A percentile compares a stretch with the other conserved stretches of the same genome.
phyloP scores from a whole-genome alignment of 73 alveolate genomes.

The Paramecium caudatum region DNA sequence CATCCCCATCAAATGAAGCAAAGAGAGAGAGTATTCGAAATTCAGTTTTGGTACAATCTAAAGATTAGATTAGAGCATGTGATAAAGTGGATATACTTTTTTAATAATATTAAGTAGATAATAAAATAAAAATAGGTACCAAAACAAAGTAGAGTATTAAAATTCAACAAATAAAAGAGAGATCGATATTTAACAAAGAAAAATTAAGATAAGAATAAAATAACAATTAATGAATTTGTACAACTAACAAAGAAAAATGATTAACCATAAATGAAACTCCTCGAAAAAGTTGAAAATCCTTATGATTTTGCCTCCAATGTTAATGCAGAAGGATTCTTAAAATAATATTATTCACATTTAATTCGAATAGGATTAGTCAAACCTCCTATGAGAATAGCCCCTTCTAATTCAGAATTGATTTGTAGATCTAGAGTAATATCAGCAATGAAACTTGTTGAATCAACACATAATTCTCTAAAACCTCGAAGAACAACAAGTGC shows the following conservation, averaged over 20 bases:
- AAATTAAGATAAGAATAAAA: background rate
- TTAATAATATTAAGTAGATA: constrained; percentile 29
- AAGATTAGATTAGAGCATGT: constrained; percentile 17
- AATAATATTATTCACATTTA: constrained; percentile 40
- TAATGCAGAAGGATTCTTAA: constrained; percentile 44
- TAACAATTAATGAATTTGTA: constrained; percentile 38
- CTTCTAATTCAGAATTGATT: background rate
- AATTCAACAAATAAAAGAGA: background rate
- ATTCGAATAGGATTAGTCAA: constrained; percentile 60
- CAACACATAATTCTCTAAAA: background rate
- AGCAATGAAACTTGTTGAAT: constrained; percentile 23
- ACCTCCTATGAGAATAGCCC: constrained; percentile 18
- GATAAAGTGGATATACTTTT: background rate
- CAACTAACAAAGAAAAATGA: background rate
- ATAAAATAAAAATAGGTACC: background rate
- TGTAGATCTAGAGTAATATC: constrained; percentile 21
- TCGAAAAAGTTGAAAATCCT: constrained; percentile 55
- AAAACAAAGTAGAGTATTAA: constrained; percentile 39
- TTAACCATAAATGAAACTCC: constrained; percentile 29
- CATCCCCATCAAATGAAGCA: background rate
- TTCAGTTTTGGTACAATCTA: background rate
- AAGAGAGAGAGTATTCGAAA: background rate
- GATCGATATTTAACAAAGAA: background rate
- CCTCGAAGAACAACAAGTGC: background rate
- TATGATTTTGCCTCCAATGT: constrained; percentile 66